phyloP scores from a whole-genome alignment of 208 protist genomes.

The Endotrypanum monterogeii region DNA sequence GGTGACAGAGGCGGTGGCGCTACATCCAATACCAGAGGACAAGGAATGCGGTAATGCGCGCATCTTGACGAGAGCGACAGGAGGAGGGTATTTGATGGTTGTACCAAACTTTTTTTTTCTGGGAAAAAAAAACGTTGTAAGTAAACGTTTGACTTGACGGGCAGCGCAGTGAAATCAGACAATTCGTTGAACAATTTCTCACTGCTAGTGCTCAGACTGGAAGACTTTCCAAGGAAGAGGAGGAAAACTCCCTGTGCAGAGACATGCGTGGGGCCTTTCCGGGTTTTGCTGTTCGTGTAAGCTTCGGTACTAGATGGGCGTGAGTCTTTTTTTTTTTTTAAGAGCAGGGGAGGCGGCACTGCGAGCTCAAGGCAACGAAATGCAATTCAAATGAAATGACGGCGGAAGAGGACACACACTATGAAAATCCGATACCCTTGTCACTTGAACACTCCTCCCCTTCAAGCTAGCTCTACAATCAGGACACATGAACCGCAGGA shows the following conservation, averaged over 20 bases:
- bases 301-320: background rate
- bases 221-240: background rate
- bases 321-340: too few species aligned
- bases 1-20: background rate
- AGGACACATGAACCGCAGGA: too few species aligned
- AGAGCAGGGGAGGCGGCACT: background rate
- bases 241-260: background rate
- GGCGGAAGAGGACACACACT: background rate
- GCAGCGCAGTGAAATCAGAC: background rate
- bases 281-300: too few species aligned
- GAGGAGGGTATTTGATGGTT: background rate
- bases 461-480: too few species aligned
- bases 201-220: background rate
- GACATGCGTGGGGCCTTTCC: background rate
- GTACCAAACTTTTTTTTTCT: background rate
- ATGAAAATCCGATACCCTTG: background rate
- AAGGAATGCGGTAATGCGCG: background rate
- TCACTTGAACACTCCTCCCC: background rate
- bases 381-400: background rate
- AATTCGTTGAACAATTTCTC: background rate
- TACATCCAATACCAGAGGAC: background rate
- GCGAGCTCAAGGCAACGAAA: background rate
- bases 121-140: background rate
- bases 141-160: background rate
- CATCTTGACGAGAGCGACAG: background rate